These are phyloP conservation scores for Scutellaria barbata DNA, from an alignment of 257 asterid genomes.

Conservation along the genomic window DNA sequence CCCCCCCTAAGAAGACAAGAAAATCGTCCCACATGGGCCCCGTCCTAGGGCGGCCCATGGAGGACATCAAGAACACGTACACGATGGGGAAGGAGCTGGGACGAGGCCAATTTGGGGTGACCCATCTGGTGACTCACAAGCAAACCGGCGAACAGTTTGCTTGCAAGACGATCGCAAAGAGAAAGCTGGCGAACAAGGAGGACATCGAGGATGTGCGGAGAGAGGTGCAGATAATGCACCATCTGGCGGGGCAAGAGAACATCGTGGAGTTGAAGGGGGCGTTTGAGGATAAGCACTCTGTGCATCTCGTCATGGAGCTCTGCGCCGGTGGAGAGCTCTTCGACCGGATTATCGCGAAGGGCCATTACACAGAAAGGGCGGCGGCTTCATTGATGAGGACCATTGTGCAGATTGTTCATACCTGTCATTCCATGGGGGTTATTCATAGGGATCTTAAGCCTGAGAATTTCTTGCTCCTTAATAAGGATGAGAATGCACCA, in stretches of 20 bases:
- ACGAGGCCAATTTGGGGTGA: conserved; percentile 89
- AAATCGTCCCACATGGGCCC: conserved; percentile 60
- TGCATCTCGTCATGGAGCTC: conserved; percentile 85
- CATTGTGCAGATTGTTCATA: conserved; percentile 85
- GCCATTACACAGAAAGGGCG: conserved; percentile 84
- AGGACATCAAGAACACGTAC: conserved; percentile 59
- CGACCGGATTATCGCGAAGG: conserved; percentile 85
- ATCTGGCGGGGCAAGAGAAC: conserved; percentile 76
- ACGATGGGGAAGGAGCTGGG: conserved; percentile 89
- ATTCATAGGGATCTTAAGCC: conserved; percentile 96
- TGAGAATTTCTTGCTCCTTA: conserved; percentile 80
- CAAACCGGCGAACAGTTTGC: conserved; percentile 80
- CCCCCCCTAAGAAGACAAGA: conserved; percentile 43
- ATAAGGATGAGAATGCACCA: conserved; percentile 77
- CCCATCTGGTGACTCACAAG: conserved; percentile 74
- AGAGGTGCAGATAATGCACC: conserved; percentile 96
- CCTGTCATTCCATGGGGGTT: conserved; percentile 91
- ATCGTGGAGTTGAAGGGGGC: conserved; percentile 87
- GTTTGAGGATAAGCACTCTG: conserved; percentile 85
- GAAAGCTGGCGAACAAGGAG: conserved; percentile 82
- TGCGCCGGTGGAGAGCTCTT: conserved; percentile 97
- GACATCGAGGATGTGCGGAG: conserved; percentile 85
- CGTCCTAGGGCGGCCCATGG: conserved; percentile 88
- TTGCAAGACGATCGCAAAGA: conserved; percentile 86
- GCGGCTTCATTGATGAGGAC: conserved; percentile 85